These are phyloP conservation scores for Somion occarium DNA, from an alignment of 1,284 basidiomycete species.

Conservation along the genomic window DNA sequence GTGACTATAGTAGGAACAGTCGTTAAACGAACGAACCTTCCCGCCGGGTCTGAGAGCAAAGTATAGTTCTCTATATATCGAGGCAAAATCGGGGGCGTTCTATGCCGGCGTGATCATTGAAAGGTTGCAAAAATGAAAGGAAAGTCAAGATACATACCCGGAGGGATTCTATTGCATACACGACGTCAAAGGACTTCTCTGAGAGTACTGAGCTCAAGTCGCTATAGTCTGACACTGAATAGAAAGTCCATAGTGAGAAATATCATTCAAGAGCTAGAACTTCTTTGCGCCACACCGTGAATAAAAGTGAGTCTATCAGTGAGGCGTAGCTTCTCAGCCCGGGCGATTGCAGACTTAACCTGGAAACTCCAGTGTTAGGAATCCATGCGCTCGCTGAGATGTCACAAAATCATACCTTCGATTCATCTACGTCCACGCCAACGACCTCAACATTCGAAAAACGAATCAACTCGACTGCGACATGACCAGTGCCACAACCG, in stretches of 20 bases:
- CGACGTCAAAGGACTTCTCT: neutral
- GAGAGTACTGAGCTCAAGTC: neutral
- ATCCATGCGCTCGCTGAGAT: neutral
- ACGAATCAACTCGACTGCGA: neutral
- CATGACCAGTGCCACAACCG: neutral
- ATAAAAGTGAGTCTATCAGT: too few relatives aligned
- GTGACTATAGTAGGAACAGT: too few relatives aligned
- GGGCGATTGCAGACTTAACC: neutral
- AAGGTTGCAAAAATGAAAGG: neutral
- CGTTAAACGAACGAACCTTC: neutral
- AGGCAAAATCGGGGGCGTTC: neutral
- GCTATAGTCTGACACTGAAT: neutral
- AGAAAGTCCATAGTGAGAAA: neutral
- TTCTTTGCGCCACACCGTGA: too few relatives aligned
- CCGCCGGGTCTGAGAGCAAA: neutral
- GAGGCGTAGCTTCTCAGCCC: too few relatives aligned
- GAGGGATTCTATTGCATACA: neutral
- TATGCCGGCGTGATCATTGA: neutral
- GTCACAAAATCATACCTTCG: too few relatives aligned
- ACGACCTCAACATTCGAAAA: neutral
- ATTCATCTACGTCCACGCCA: neutral
- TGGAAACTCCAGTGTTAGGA: neutral
- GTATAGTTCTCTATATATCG: neutral
- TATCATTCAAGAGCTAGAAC: neutral
- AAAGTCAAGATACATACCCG: neutral